A percentile compares a stretch with the other conserved stretches of the same genome.
Conservation (phyloP, 75 land plant genomes). For the Ceratopteris richardii region DNA sequence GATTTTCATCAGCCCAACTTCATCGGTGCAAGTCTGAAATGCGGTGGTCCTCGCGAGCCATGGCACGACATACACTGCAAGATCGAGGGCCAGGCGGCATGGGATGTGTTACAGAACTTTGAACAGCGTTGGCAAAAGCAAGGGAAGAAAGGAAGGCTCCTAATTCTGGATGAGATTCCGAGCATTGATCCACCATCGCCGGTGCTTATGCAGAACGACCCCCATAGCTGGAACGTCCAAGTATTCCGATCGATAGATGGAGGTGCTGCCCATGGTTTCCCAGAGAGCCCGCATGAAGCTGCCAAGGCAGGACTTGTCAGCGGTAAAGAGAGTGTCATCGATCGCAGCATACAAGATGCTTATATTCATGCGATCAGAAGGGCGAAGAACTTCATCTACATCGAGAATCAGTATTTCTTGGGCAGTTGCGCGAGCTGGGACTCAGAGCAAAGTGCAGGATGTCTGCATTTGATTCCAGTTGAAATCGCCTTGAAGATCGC, state of each 20-base stretch:
- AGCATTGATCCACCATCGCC: constrained; percentile 61
- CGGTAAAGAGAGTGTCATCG: constrained; percentile 79
- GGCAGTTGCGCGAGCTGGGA: constrained; percentile 73
- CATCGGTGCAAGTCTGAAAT: too few relatives aligned
- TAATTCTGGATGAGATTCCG: constrained; percentile 40
- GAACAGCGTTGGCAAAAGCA: too few relatives aligned
- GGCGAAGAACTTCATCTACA: too few relatives aligned
- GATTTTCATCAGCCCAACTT: too few relatives aligned
- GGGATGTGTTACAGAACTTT: too few relatives aligned
- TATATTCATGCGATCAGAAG: constrained; percentile 74
- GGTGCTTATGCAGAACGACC: constrained; percentile 53
- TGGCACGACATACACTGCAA: too few relatives aligned
- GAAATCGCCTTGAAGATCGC: too few relatives aligned
- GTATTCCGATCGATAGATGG: too few relatives aligned
- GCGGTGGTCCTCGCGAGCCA: too few relatives aligned
- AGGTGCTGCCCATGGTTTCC: constrained; percentile 87
- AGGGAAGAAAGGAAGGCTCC: too few relatives aligned
- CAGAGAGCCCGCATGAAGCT: constrained; percentile 69
- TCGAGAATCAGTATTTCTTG: constrained; percentile 88
- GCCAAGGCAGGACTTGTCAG: constrained; percentile 78
- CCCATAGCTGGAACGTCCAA: constrained; percentile 78
- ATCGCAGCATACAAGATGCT: constrained; percentile 82
- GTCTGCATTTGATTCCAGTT: constrained; percentile 60
- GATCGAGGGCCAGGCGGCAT: too few relatives aligned
- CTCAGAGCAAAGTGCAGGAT: too few relatives aligned